phyloP scores from a whole-genome alignment of 2,329 filamentous ascomycete genomes.

The Neocucurbitaria cava region DNA sequence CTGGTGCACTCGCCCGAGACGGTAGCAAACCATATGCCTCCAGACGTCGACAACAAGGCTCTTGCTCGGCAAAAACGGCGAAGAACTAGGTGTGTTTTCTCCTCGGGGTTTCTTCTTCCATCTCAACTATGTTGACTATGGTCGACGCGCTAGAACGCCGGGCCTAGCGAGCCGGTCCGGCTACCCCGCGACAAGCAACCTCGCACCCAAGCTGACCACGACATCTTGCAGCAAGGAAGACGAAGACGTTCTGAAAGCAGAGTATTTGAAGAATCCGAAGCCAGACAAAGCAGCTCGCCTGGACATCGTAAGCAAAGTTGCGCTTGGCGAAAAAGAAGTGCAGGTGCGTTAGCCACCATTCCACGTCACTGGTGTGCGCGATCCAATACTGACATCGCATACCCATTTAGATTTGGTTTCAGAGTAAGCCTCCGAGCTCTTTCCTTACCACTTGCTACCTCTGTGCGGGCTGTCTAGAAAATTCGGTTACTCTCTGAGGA shows the following conservation, averaged over 20 bases:
- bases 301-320: conserved; percentile 83
- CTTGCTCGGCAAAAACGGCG: conserved; percentile 67
- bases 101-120: conserved; percentile 14
- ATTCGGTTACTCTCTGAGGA: not conserved
- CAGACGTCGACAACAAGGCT: conserved; percentile 65
- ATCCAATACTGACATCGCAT: conserved; percentile 34
- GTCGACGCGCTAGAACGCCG: conserved; percentile 42
- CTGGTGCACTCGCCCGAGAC: conserved; percentile 67
- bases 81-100: conserved; percentile 63
- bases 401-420: conserved; percentile 85
- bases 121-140: conserved; percentile 24
- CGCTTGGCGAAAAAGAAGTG: conserved; percentile 92
- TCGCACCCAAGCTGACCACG: conserved; percentile 36
- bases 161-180: conserved; percentile 24
- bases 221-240: conserved; percentile 65
- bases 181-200: conserved; percentile 25
- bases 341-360: conserved; percentile 69
- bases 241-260: conserved; percentile 84
- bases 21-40: conserved; percentile 62
- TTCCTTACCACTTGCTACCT: not conserved
- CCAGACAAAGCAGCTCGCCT: conserved; percentile 89
- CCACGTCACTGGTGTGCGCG: conserved; percentile 38
- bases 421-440: conserved; percentile 49
- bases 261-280: conserved; percentile 85
- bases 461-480: not conserved